These are phyloP conservation scores for Trypanosoma scelopori DNA, from an alignment of 208 protist genomes.

Conservation along the genomic window DNA sequence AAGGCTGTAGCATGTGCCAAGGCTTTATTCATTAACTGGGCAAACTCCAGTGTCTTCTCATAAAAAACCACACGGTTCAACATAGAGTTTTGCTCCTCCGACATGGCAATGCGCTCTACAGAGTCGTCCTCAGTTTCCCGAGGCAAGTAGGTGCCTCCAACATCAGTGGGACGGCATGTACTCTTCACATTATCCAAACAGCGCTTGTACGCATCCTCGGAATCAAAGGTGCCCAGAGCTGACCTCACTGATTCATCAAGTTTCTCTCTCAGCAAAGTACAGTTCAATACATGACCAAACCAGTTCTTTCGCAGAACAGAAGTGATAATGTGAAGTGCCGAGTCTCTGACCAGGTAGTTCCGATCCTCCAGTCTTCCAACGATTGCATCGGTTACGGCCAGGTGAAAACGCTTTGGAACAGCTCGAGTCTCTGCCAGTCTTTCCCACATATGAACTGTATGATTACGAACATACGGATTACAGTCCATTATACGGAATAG, in stretches of 20 bases:
- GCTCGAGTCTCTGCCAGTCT: conserved; percentile 65
- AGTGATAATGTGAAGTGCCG: conserved; percentile 72
- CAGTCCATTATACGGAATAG: conserved; percentile 85
- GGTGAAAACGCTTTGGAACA: conserved; percentile 76
- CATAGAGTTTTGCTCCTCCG: conserved; percentile 49
- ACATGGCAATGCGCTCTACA: conserved; percentile 19
- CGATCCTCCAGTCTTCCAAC: conserved; percentile 79
- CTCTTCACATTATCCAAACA: conserved; percentile 30
- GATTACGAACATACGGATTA: conserved; percentile 88
- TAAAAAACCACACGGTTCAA: conserved; percentile 80
- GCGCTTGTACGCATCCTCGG: conserved; percentile 13
- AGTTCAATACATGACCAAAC: conserved; percentile 82
- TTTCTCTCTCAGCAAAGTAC: conserved; percentile 50
- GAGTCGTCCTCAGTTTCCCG: conserved; percentile 22
- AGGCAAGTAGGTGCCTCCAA: conserved; percentile 28
- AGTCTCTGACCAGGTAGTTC: conserved; percentile 85
- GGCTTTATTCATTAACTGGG: conserved; percentile 60
- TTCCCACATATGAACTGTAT: conserved; percentile 80
- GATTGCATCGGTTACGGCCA: conserved; percentile 61
- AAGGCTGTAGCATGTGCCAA: conserved; percentile 62
- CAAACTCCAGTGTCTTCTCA: conserved; percentile 70
- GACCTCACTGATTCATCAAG: conserved; percentile 38
- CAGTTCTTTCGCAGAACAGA: conserved; percentile 75
- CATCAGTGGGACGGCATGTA: conserved; percentile 36
- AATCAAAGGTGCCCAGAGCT: conserved; percentile 34